Evolutionary conservation across 2,329 filamentous ascomycete species (phyloP).

Genomic region (Esteya vermicola): DNA sequence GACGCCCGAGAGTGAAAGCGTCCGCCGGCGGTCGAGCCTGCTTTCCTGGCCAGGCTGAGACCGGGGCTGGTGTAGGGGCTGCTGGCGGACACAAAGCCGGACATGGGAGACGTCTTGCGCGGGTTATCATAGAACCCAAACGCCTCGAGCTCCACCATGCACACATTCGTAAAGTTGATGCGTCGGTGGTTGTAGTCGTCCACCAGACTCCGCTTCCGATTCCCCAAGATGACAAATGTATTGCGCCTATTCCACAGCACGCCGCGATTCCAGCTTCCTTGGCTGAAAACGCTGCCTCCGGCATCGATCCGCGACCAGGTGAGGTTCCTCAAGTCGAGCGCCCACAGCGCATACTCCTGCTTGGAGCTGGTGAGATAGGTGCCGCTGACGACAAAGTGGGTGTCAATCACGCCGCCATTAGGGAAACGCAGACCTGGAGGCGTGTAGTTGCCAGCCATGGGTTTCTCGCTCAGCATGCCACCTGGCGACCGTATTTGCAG

Average conservation of each 20-base stretch:
- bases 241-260: conserved; percentile 88
- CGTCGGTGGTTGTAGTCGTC: conserved; percentile 97
- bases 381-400: conserved; percentile 91
- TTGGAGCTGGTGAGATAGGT: conserved; percentile 97
- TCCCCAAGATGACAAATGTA: conserved; percentile 88
- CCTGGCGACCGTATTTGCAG: conserved; percentile 78
- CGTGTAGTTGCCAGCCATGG: conserved; percentile 76
- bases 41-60: conserved; percentile 42
- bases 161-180: conserved; percentile 94
- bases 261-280: conserved; percentile 95
- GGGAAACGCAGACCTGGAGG: conserved; percentile 90
- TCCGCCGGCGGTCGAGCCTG: conserved; percentile 57
- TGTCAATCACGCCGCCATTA: conserved; percentile 89
- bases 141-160: conserved; percentile 91
- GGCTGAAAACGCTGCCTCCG: conserved; percentile 83
- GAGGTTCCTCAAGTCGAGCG: conserved; percentile 71
- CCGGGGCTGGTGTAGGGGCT: conserved; percentile 46
- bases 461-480: conserved; percentile 69
- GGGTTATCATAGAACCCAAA: conserved; percentile 98
- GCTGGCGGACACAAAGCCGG: conserved; percentile 74
- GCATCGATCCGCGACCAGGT: conserved; percentile 96
- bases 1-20: conserved; percentile 63
- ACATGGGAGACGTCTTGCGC: conserved; percentile 60
- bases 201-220: conserved; percentile 82
- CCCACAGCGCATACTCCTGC: conserved; percentile 96